Percentiles rank a stretch among this genome's conserved stretches.
phyloP scores from a whole-genome alignment of 2,329 filamentous ascomycete genomes.

The Stemphylium vesicarium region DNA sequence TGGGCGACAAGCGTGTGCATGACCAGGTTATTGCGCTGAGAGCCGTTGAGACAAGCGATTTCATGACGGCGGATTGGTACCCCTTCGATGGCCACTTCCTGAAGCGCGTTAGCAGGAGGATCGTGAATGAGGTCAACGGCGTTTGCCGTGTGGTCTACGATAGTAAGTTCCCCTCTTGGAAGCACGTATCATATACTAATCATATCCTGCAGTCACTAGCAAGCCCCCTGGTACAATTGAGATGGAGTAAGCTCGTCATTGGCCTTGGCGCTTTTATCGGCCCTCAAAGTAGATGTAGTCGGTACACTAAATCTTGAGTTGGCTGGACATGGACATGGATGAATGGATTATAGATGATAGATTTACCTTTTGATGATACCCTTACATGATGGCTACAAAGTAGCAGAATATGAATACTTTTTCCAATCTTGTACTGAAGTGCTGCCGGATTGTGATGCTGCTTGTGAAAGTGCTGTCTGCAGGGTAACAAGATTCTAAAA shows the following conservation, averaged over 20 bases:
- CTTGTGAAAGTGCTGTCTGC: not conserved
- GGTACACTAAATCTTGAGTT: not conserved
- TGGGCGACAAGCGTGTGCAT: constrained; percentile 73
- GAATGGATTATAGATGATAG: constrained; percentile 31
- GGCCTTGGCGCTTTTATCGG: too few relatives aligned
- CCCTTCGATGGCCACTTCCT: constrained; percentile 70
- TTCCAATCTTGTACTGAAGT: constrained; percentile 24
- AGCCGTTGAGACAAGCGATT: constrained; percentile 69
- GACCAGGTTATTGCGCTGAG: constrained; percentile 67
- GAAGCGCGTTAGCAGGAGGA: constrained; percentile 68
- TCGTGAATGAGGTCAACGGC: constrained; percentile 77
- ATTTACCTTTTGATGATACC: constrained; percentile 33
- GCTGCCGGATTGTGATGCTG: constrained; percentile 20
- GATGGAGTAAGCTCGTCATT: constrained; percentile 63
- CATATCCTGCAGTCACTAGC: constrained; percentile 58
- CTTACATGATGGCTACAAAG: constrained; percentile 22
- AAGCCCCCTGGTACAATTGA: constrained; percentile 77
- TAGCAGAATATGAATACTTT: constrained; percentile 10
- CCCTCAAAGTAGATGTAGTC: too few relatives aligned
- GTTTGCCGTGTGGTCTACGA: constrained; percentile 76
- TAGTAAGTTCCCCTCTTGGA: constrained; percentile 51
- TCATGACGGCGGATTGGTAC: constrained; percentile 78
- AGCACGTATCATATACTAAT: constrained; percentile 19
- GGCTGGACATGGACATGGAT: constrained; percentile 1
- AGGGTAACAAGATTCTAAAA: too few relatives aligned